Conservation (phyloP, 1,284 basidiomycete species). For the Boletus hoseneyae region DNA sequence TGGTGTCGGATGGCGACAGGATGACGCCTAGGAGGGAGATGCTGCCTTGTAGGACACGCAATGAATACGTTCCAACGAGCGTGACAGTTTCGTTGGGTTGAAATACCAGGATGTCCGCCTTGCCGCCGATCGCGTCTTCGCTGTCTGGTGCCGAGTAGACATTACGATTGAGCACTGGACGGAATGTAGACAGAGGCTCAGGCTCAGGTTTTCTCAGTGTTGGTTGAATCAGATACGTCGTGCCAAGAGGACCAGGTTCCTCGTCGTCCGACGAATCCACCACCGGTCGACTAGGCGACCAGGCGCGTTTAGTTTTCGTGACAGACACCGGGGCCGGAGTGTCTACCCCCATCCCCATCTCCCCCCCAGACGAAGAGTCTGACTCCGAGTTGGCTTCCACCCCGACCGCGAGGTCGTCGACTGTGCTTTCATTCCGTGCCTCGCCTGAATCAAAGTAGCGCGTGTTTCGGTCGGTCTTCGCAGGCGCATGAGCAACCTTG, state of each 20-base stretch:
- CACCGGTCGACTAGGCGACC: constrained; percentile 53
- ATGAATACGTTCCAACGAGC: constrained; percentile 54
- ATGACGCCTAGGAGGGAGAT: constrained; percentile 50
- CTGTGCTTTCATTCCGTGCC: constrained; percentile 33
- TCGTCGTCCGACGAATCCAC: constrained; percentile 48
- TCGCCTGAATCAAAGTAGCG: constrained; percentile 37
- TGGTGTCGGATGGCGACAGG: constrained; percentile 39
- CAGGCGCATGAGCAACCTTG: constrained; percentile 14
- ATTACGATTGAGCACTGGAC: constrained; percentile 12
- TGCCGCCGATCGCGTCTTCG: background rate
- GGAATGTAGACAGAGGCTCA: constrained; percentile 20
- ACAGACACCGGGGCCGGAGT: constrained; percentile 2
- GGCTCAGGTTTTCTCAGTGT: constrained; percentile 3
- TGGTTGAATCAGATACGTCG: background rate
- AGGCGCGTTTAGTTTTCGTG: constrained; percentile 35
- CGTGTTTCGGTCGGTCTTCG: constrained; percentile 9
- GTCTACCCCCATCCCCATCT: constrained; percentile 26
- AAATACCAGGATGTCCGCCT: constrained; percentile 42
- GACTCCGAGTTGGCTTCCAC: constrained; percentile 35
- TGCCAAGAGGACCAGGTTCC: constrained; percentile 20
- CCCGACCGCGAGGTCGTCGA: constrained; percentile 19
- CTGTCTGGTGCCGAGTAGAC: constrained; percentile 11
- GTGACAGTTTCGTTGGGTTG: constrained; percentile 46
- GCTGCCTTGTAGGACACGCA: constrained; percentile 55
- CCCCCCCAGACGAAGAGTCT: constrained; percentile 29